These are phyloP conservation scores for Arthrobotrys iridis DNA, from an alignment of 2,329 filamentous ascomycete genomes.

Conservation along the genomic window DNA sequence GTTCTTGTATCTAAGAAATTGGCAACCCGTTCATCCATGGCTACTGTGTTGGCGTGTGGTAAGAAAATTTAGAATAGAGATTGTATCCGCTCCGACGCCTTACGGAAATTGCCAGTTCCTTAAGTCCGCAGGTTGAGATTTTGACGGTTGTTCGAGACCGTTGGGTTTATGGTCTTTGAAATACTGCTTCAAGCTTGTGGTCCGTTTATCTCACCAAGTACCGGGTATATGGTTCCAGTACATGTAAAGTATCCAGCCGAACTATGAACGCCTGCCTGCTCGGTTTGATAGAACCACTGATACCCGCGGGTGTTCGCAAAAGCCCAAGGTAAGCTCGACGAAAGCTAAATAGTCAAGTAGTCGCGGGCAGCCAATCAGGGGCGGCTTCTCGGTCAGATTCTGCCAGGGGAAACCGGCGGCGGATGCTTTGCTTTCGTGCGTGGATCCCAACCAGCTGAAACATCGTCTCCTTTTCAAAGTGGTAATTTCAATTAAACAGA, in stretches of 20 bases:
- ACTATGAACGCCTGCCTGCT: not conserved
- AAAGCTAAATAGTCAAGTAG: not conserved
- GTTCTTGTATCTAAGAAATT: conserved; percentile 57
- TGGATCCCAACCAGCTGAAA: conserved; percentile 41
- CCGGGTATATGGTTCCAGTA: not conserved
- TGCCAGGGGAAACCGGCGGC: conserved; percentile 27
- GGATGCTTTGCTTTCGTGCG: not conserved
- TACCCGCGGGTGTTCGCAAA: not conserved
- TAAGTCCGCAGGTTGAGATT: not conserved
- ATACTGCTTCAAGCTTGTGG: not conserved
- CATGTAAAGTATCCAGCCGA: not conserved
- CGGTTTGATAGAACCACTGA: not conserved
- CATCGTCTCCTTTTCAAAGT: conserved; percentile 50
- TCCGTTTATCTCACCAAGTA: no score
- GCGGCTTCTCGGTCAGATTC: conserved; percentile 1
- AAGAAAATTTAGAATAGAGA: conserved; percentile 21
- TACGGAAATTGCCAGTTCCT: conserved; percentile 12
- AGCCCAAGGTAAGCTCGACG: conserved; percentile 11
- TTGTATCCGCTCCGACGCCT: not conserved
- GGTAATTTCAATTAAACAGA: conserved; percentile 45
- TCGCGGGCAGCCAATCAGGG: conserved; percentile 5
- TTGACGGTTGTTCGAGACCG: not conserved
- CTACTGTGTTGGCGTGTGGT: conserved; percentile 43
- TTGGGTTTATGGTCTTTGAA: no score
- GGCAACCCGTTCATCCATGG: conserved; percentile 55